Conservation (phyloP, 2,329 filamentous ascomycete genomes). For the Fusarium sp. region DNA sequence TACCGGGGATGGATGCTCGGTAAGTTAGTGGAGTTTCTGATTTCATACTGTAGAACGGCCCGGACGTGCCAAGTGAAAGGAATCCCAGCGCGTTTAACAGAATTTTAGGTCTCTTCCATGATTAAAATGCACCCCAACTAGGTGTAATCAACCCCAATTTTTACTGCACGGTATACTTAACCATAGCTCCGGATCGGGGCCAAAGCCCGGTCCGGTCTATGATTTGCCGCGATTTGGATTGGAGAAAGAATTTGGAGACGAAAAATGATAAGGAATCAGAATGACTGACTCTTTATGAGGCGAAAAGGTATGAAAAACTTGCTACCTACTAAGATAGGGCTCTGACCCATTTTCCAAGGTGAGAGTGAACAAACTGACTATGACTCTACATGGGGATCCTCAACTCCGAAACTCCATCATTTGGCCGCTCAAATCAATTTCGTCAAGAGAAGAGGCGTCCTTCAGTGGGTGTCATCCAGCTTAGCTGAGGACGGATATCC, state of each 20-base stretch:
- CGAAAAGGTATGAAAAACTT: no score
- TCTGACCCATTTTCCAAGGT: no score
- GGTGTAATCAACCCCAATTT: constrained; percentile 20
- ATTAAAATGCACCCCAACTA: no score
- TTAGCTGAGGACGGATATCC: constrained; percentile 32
- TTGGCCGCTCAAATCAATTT: constrained; percentile 34
- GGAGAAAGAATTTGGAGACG: constrained; percentile 30
- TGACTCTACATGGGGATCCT: neutral
- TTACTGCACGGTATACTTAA: constrained; percentile 20
- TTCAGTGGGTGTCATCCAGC: constrained; percentile 43
- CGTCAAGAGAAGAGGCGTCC: constrained; percentile 1
- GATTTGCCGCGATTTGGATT: constrained; percentile 1
- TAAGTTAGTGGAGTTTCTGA: constrained; percentile 32
- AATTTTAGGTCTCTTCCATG: neutral
- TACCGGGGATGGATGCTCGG: constrained; percentile 32
- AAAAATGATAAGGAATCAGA: constrained; percentile 21
- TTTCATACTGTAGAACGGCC: constrained; percentile 20
- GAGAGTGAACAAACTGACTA: neutral
- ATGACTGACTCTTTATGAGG: constrained; percentile 5
- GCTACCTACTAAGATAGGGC: no score
- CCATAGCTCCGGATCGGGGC: constrained; percentile 37
- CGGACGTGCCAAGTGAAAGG: constrained; percentile 29
- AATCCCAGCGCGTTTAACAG: constrained; percentile 1
- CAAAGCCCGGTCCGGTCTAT: constrained; percentile 38
- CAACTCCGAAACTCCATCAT: constrained; percentile 15